Conservation (phyloP, 2,329 filamentous ascomycete genomes). For the Phialemoniopsis sp. region DNA sequence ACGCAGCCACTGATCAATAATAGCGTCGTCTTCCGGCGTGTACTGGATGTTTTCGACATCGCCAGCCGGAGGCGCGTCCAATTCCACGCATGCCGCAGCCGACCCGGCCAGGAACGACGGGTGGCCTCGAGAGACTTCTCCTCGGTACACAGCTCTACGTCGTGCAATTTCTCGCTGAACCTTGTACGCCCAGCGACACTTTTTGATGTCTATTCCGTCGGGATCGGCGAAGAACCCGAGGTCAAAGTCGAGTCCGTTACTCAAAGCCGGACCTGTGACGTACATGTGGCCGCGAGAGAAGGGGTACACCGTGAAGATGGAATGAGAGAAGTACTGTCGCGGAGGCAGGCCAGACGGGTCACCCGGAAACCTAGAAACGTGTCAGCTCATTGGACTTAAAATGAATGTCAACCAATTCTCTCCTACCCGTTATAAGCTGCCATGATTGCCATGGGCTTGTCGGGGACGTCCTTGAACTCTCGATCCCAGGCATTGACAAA, state of each 20-base stretch:
- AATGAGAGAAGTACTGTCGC: slow-evolving; percentile 47
- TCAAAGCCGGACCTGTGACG: slow-evolving; percentile 40
- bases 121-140: slow-evolving; percentile 36
- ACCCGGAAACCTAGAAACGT: slow-evolving; percentile 33
- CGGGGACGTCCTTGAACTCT: slow-evolving; percentile 39
- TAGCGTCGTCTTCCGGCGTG: slow-evolving; percentile 39
- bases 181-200: slow-evolving; percentile 61
- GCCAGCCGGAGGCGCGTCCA: slow-evolving; percentile 12
- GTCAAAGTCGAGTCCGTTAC: slow-evolving; percentile 49
- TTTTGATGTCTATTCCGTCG: slow-evolving; percentile 50
- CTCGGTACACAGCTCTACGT: slow-evolving; percentile 45
- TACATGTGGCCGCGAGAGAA: slow-evolving; percentile 59
- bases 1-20: slow-evolving; percentile 37
- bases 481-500: slow-evolving; percentile 51
- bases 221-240: slow-evolving; percentile 51
- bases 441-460: slow-evolving; percentile 45
- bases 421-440: too few relatives aligned
- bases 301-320: slow-evolving; percentile 54
- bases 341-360: slow-evolving; percentile 29
- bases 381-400: too few relatives aligned
- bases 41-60: slow-evolving; percentile 38
- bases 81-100: slow-evolving; percentile 26
- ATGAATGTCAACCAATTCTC: too few relatives aligned
- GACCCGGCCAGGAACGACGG: slow-evolving; percentile 38
- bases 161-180: slow-evolving; percentile 57